Evolutionary conservation across 2,329 filamentous ascomycete genomes (phyloP), one percentile per base, ranked within the genome.

Genomic region (Trichoderma endophyticum): DNA sequence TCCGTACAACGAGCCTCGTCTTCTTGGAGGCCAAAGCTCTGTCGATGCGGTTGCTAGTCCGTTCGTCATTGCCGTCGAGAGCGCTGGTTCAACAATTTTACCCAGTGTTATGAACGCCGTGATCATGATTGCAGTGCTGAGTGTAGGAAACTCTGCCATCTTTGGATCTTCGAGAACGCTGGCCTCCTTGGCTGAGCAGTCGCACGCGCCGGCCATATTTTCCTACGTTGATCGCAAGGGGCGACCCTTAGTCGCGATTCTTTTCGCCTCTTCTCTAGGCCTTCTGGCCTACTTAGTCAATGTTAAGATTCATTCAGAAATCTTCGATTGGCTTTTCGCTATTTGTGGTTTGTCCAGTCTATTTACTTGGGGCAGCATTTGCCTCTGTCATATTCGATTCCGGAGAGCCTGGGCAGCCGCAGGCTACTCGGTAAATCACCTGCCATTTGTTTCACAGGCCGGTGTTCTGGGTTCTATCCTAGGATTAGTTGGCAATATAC

Each of bases 151-250:
- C 54, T 68, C 65, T 32, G 54, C 65, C 24, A 32, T 59, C 4
- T 68, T 68, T 12, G 51, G 65, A 30, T 68, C 54, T 24, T 60
- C 65, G 12, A 43, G 65, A n/a, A 68, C 65, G 1, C 36, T 68
- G 24, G 65, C 65, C 21, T 28, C 65, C 12, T 8, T 68, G n/a
- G 51, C 54, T 24, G 65, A 68, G 39, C 54, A 68, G 24, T 60
- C 51, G 11, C 65, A 68, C 54, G 65, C 65, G 26, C 65, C 54
- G 12, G 28, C 34, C 4, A 68, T 68, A 59, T 68, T 68, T 34
- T 68, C 65, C 18, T 68, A 68, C 12, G 65, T 68, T 8, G 65
- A 68, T 21, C 54, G 54, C 54, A 68, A 68, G 7, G 65, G 54
- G 18, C 34, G 65, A n/a, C 54, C 65, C 8, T 24, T 68, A 5